A percentile compares a stretch with the other conserved stretches of the same genome.
These are phyloP conservation scores for Neurospora terricola DNA, from an alignment of 495 filamentous ascomycete species.

Conservation along the genomic window DNA sequence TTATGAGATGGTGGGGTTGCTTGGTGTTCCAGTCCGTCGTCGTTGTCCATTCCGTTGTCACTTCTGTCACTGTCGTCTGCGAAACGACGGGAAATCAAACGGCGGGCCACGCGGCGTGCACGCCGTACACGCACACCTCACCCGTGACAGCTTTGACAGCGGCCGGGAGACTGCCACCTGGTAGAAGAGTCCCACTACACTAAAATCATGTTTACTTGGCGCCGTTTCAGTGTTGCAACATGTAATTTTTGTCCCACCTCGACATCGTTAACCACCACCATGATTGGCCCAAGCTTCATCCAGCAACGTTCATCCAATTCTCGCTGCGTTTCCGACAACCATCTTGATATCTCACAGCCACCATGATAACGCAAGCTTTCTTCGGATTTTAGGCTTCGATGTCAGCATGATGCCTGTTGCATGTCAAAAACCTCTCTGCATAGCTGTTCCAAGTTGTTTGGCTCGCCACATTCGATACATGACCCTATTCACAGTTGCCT, in stretches of 20 bases:
- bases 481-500: background rate
- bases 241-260: background rate
- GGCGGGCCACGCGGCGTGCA: background rate
- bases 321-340: background rate
- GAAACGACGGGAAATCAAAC: background rate
- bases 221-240: background rate
- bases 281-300: background rate
- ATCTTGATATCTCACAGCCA: background rate
- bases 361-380: background rate
- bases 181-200: background rate
- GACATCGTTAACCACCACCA: background rate
- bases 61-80: background rate
- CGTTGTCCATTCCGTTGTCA: conserved; percentile 7
- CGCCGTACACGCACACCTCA: background rate
- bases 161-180: background rate
- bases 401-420: background rate
- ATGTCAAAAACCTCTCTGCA: background rate
- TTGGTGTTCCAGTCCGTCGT: background rate
- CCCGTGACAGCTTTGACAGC: background rate
- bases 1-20: background rate
- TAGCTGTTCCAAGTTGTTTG: no score
- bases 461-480: no score
- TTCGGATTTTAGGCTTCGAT: background rate
- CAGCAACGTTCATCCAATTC: background rate
- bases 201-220: background rate